Base-by-base conservation (phyloP, 306 rosid genomes). In the Medicago arabica region DNA sequence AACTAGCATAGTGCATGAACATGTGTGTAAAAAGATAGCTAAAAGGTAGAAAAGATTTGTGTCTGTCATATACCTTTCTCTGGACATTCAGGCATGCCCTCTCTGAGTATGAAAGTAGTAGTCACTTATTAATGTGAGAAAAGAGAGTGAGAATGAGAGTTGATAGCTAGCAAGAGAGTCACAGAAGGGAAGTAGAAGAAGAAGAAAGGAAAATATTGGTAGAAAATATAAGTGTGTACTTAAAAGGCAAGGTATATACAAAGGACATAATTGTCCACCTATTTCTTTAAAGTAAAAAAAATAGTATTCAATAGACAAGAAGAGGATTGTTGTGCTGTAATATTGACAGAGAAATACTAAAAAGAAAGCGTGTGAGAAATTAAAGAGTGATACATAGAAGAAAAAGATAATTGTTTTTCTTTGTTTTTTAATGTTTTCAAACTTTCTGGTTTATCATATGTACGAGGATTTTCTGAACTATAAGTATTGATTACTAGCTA, bases 71-170 rank as follows among this genome's bases (percentile, higher is more conserved):
- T 34, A 93, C 98, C 98, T 94, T 90, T 90, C 97, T 85, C 93
- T 90, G 91, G 97, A 94, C 98, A 94, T 94, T 90, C 95, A 92
- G 86, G 97, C 98, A 91, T 90, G 90, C 98, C 84, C 90, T 84
- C 89, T 70, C 85, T 68, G 74, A 71, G 80, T 60, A 67, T 81
- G 88, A 81, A 81, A 78, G 79, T 54, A 63, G 84, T 71, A 79
- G 79, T 71, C 80, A 78, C 84, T 57, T 46, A 51, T 11, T 39
- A 81, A 76, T 41, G 34, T 58, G 68, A 80, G 67, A 46, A 55
- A 55, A 80, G 62, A 46, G 54, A 74, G 75, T 50, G 78, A 62
- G 39, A 54, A 54, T 78, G 62, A 46, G 54, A 74, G 75, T 50
- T 46, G 38, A 38, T 73, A 49, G 65, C 55, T 44, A 58, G 36